These are phyloP conservation scores for Hericium coralloides DNA, from an alignment of 768 basidiomycete genomes.

Conservation along the genomic window DNA sequence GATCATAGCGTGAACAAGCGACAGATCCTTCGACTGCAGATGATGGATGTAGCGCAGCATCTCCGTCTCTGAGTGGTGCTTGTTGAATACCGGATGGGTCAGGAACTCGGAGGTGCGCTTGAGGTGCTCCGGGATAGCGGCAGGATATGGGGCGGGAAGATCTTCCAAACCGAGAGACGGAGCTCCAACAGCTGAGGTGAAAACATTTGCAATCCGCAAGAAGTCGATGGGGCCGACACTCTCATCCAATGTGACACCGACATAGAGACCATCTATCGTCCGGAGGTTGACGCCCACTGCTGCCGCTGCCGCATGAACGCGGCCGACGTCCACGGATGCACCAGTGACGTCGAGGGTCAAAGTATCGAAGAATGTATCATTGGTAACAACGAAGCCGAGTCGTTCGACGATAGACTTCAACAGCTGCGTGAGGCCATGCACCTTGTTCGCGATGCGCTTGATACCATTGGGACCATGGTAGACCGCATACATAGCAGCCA, in stretches of 20 bases:
- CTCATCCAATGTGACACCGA: constrained; percentile 93
- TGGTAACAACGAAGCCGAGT: constrained; percentile 67
- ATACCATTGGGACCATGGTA: constrained; percentile 92
- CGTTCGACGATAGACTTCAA: constrained; percentile 57
- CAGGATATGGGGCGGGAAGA: constrained; percentile 31
- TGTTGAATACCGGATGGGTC: constrained; percentile 88
- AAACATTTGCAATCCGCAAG: constrained; percentile 70
- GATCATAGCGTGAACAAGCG: constrained; percentile 94
- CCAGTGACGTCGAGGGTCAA: constrained; percentile 67
- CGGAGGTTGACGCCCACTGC: constrained; percentile 78
- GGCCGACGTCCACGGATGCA: constrained; percentile 43
- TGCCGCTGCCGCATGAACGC: constrained; percentile 61
- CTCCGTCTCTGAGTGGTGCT: constrained; percentile 96
- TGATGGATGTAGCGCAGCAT: constrained; percentile 96
- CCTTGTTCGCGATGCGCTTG: constrained; percentile 75
- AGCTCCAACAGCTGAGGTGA: constrained; percentile 55
- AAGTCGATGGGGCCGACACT: constrained; percentile 73
- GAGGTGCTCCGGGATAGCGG: constrained; percentile 45
- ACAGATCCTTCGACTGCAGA: constrained; percentile 89
- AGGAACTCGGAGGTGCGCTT: constrained; percentile 64
- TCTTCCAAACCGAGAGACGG: constrained; percentile 37
- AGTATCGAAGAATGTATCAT: constrained; percentile 86
- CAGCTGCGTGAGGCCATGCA: constrained; percentile 81
- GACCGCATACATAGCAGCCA: constrained; percentile 98
- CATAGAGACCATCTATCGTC: constrained; percentile 56